Base-by-base conservation (phyloP, 2,329 filamentous ascomycete genomes). In the Alternaria dauci region DNA sequence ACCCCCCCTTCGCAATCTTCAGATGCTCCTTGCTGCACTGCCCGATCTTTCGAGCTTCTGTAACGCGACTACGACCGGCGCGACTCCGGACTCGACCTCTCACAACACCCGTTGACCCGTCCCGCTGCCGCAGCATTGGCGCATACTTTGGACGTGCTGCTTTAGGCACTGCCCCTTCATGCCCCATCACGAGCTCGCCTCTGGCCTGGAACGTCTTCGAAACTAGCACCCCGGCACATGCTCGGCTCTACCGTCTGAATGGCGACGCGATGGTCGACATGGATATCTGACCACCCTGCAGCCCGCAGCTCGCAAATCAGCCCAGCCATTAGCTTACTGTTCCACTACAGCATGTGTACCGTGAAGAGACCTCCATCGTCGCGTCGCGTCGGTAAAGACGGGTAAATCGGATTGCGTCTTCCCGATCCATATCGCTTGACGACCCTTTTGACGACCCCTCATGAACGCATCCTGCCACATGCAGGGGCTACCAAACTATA, bases 101-200 rank as follows among this genome's bases (percentile, higher is more conserved):
- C 28, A 34, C 52, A 58, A 42, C 61, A 53, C 54, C 53, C 58
- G 41, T 57, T 43, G 50, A 32, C 43, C 52, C 43, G 52, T 47
- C 43, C 61, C 52, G 52, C 38, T 43, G 41, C 41, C 56, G 50
- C 47, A 26, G 47, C 39, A 57, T 58, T 58, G 58, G 61, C 53
- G 53, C 32, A 36, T 36, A 36, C 11, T 36, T 36, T 12, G 2
- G 2, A 36, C 6, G 26, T 52, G 32, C 63, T 56, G 51, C 38
- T 52, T 58, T 62, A 57, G 59, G 50, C 52, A 43, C 42, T 50
- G 41, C 38, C 55, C 50, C 43, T 50, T 48, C 42, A 38, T 39
- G 20, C 59, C 36, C 32, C 62, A 67, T 65, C 65, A 58, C 62
- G 56, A 60, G 34, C 50, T 55, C 46, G 61, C 55, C 34, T 46